These are phyloP conservation scores for Rhizophagus clarus DNA, from an alignment of 192 early-diverging fungal species.

Conservation along the genomic window DNA sequence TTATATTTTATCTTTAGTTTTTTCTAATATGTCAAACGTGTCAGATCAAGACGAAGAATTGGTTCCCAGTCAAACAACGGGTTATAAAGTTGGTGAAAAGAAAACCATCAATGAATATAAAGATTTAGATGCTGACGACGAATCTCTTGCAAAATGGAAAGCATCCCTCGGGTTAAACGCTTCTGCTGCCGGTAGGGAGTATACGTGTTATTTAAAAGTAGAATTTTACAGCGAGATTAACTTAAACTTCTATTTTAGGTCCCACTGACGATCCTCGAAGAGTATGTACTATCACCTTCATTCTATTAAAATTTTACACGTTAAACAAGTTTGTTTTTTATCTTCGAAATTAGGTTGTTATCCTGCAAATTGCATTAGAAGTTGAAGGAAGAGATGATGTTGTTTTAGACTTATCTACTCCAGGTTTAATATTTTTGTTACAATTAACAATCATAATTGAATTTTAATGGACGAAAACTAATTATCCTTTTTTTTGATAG, in stretches of 20 bases:
- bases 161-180: constrained; percentile 80
- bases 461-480: background rate
- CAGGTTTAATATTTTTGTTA: constrained; percentile 48
- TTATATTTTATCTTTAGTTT: too few relatives aligned
- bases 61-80: constrained; percentile 71
- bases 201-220: background rate
- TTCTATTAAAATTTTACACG: background rate
- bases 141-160: constrained; percentile 97
- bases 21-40: constrained; percentile 46
- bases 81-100: constrained; percentile 92
- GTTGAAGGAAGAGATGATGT: constrained; percentile 76
- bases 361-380: constrained; percentile 73
- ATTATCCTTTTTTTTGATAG: background rate
- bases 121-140: constrained; percentile 85
- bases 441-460: background rate
- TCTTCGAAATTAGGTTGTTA: constrained; percentile 61
- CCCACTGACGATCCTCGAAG: constrained; percentile 62
- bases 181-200: constrained; percentile 50
- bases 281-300: background rate
- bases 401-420: constrained; percentile 71
- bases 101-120: constrained; percentile 87
- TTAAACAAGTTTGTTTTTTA: background rate
- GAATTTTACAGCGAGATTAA: constrained; percentile 5
- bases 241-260: constrained; percentile 25
- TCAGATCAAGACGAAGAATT: constrained; percentile 65